A percentile compares a stretch with the other conserved stretches of the same genome.
These are phyloP conservation scores for Blastobotrys arbuscula DNA, from an alignment of 1,139 yeast genomes.

Conservation along the genomic window DNA sequence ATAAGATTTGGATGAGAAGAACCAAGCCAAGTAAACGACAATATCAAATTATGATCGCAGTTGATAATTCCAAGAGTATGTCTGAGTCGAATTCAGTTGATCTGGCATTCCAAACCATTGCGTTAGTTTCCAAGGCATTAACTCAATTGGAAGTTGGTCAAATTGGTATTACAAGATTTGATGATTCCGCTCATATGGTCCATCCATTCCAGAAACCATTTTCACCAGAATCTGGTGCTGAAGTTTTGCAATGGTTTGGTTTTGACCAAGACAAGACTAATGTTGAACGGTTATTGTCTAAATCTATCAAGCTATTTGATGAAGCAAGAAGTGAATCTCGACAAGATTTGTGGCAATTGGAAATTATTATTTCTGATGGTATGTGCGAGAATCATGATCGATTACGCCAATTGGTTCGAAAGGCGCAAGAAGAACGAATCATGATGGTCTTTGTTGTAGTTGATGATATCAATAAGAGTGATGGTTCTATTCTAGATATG, in stretches of 20 bases:
- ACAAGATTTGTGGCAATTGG: conserved; percentile 82
- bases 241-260: conserved; percentile 80
- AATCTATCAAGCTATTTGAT: conserved; percentile 69
- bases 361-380: conserved; percentile 92
- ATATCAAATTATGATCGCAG: conserved; percentile 95
- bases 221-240: conserved; percentile 75
- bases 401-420: conserved; percentile 74
- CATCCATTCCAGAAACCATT: conserved; percentile 89
- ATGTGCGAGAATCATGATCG: conserved; percentile 92
- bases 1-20: conserved; percentile 96
- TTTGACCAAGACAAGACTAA: conserved; percentile 88
- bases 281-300: conserved; percentile 63
- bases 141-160: conserved; percentile 95
- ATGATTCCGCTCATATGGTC: conserved; percentile 75
- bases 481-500: conserved; percentile 90
- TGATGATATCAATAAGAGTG: conserved; percentile 58
- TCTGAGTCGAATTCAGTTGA: conserved; percentile 80
- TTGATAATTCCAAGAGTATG: conserved; percentile 98
- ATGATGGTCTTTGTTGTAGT: conserved; percentile 94
- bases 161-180: conserved; percentile 84
- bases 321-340: conserved; percentile 45
- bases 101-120: conserved; percentile 90
- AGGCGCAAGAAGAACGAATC: conserved; percentile 85
- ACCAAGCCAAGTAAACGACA: conserved; percentile 97
- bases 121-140: conserved; percentile 88